Base-by-base conservation (phyloP, 2,329 filamentous ascomycete genomes). In the Clarireedia homoeocarpa region DNA sequence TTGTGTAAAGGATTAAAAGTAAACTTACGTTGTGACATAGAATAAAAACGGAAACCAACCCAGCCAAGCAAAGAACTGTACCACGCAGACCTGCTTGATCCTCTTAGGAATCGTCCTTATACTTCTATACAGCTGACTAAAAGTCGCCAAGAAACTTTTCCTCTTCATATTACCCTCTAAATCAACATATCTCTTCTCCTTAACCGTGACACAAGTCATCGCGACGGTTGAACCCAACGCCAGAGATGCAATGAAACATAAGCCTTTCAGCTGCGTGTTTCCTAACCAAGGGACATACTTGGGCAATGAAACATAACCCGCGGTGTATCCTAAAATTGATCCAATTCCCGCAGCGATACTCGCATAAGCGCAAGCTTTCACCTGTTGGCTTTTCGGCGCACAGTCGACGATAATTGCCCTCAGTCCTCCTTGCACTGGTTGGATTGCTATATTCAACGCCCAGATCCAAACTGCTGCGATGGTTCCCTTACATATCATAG, bases 31-130 rank as follows among this genome's bases (percentile, higher is more conserved):
- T 9, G 68, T 66, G 45, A 62, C 65, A 54, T 71, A 71, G 47
- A 67, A 72, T 12, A 71, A 59, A 53, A 71, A 71, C 5, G 65
- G 65, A 58, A 70, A 71, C 70, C 70, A 71, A 2, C 65, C 67
- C 27, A 71, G 58, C 67, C 67, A 70, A 15, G 68, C 60, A 52
- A 63, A 65, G 34, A 69, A 67, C 38, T 69, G 66, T 27, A 66
- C 59, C 14, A 58, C 40, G 45, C 63, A 68, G 2, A 69, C 59
- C 34, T 53, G 56, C 44, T 39, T 46, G 20, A 60, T 55, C 12
- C 42, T 47, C 39, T 10, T 53, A 17, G 56, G 57, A 17, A 53
- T 44, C 20, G 27, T 50, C n/a, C 56, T 56, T 20, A 40, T 47
- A 39, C 27, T 54, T 17, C 36, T 39, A 36, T 44, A 46, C 5